A percentile compares a stretch with the other conserved stretches of the same genome.
Conservation (phyloP, 108 stramenopile species). For the Mediolabrus comicus region DNA sequence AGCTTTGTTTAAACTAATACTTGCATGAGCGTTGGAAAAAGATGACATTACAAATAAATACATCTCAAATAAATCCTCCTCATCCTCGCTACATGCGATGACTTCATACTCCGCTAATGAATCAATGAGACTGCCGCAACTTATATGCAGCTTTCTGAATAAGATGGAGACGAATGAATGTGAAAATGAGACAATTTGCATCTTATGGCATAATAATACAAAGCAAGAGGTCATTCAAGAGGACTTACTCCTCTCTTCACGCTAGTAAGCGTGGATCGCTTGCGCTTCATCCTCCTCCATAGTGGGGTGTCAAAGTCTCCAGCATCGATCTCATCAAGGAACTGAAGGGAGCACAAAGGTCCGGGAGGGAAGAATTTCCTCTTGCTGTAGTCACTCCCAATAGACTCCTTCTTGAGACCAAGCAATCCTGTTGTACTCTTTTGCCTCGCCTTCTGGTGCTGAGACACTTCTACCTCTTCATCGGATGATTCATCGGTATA, state of each 20-base stretch:
- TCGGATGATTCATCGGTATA: background rate
- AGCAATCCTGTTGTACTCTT: background rate
- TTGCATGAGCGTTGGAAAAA: background rate
- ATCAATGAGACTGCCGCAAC: background rate
- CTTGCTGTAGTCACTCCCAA: background rate
- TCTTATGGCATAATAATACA: background rate
- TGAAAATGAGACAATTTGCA: background rate
- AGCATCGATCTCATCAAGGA: slow-evolving; percentile 18
- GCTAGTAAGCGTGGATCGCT: slow-evolving; percentile 3
- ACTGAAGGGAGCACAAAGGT: slow-evolving; percentile 21
- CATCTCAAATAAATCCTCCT: background rate
- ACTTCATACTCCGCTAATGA: background rate
- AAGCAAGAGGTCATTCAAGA: background rate
- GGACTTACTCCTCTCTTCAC: background rate
- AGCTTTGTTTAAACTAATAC: background rate
- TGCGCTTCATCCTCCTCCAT: slow-evolving; percentile 24
- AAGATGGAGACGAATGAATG: background rate
- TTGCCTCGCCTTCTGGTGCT: background rate
- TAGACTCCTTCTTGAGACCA: slow-evolving; percentile 1
- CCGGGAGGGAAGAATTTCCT: slow-evolving; percentile 26
- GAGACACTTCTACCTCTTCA: background rate
- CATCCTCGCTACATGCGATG: no score
- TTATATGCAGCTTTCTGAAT: background rate
- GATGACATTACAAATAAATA: background rate
- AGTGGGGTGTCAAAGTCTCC: slow-evolving; percentile 14